phyloP scores from a whole-genome alignment of 768 basidiomycete genomes.

The Coprinopsis marcescibilis region DNA sequence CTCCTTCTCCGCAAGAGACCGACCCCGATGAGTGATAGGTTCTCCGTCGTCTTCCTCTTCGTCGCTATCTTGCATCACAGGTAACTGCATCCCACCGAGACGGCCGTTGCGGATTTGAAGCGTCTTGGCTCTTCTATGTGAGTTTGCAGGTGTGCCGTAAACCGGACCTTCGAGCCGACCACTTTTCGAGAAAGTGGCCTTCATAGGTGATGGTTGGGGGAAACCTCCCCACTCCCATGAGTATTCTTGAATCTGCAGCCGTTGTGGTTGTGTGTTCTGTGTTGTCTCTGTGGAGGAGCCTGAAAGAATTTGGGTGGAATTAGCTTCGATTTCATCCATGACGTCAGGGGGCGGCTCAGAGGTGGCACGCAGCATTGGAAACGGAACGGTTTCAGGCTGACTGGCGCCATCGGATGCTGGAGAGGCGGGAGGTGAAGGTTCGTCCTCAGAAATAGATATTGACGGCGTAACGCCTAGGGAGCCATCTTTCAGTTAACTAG shows the following conservation, averaged over 20 bases:
- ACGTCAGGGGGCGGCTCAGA: conserved; percentile 59
- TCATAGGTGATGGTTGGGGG: conserved; percentile 71
- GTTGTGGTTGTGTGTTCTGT: conserved; percentile 10
- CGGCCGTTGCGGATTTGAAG: conserved; percentile 17
- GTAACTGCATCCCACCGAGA: conserved; percentile 14
- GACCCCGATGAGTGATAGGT: conserved; percentile 7
- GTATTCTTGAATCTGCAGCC: conserved; percentile 53
- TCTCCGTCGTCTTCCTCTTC: conserved; percentile 22
- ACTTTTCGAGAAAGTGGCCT: conserved; percentile 44
- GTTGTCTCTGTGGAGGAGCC: not conserved
- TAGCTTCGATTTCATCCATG: conserved; percentile 18
- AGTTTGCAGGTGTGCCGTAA: conserved; percentile 18
- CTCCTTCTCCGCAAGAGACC: conserved; percentile 15
- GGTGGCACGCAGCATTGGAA: conserved; percentile 38
- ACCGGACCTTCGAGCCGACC: conserved; percentile 29
- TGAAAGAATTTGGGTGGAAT: not conserved
- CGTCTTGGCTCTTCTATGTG: conserved; percentile 22
- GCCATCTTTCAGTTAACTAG: too few relatives aligned
- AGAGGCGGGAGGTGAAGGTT: conserved; percentile 7
- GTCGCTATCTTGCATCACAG: conserved; percentile 14
- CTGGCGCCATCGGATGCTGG: conserved; percentile 16
- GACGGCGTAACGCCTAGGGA: too few relatives aligned
- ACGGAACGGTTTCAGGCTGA: conserved; percentile 17
- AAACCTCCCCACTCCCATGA: conserved; percentile 95
- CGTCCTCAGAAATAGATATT: too few relatives aligned